Evolutionary conservation across 169 alveolate genomes (phyloP), one percentile per base, ranked within the genome.

Genomic region (Eimeria praecox): DNA sequence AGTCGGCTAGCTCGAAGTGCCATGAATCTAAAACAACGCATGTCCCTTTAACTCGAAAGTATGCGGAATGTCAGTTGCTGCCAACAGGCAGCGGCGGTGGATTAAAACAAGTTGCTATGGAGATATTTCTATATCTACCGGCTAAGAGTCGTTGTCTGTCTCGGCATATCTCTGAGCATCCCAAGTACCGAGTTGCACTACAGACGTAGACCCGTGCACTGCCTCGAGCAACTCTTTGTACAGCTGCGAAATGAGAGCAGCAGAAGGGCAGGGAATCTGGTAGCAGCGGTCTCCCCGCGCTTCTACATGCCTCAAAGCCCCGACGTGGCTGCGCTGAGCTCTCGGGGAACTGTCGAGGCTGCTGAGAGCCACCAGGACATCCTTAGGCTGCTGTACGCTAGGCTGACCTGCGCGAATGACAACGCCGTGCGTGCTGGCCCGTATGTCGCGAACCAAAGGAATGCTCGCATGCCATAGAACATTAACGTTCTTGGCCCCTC

Each of bases 341-440:
- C n/a, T 18, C 42, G 69, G 46, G 52, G 42, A 44, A 52, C 38
- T n/a, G 87, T 35, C 86, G 12, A 40, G 30, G 20, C 35, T 69
- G 73, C 86, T 64, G 85, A 66, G 46, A 8, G 82, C 86, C 9
- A 87, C 86, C 86, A 71, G 35, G 69, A 62, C 85, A 22, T 64
- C 85, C 46, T 62, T 86, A 35, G 93, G 93, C 42, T 82, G 64
- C 82, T 62, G 80, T 27, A n/a, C 73, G 8, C 52, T 52, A 27
- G 91, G 73, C 46, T 83, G 91, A 33, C 91, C 91, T 18, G 91
- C 91, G n/a, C 91, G 49, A 38, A 92, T 92, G 92, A 92, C 82
- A 49, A 92, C 56, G 14, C 96, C 96, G 92, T 92, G 96, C 40
- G 96, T 82, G 66, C 93, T 82, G 33, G 93, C 96, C 66, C 96